Conservation (phyloP, 2,329 filamentous ascomycete genomes). For the Shiraia sp. region DNA sequence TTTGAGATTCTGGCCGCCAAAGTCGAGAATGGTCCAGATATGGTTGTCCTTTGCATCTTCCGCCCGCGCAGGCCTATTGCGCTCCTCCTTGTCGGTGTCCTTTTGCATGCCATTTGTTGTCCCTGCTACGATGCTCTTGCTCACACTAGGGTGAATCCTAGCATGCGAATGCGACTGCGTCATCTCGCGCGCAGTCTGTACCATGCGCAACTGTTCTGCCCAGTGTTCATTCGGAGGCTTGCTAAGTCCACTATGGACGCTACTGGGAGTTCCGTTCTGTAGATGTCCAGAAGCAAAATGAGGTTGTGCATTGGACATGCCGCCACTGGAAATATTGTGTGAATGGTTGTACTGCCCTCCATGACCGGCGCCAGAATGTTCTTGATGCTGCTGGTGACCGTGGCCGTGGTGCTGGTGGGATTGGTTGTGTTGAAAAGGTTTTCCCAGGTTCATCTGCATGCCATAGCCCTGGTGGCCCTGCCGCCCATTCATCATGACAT, state of each 20-base stretch:
- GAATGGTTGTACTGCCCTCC: conserved; percentile 64
- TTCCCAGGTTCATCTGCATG: conserved; percentile 65
- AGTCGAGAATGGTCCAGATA: conserved; percentile 90
- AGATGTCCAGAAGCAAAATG: conserved; percentile 63
- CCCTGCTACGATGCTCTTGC: conserved; percentile 65
- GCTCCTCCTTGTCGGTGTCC: conserved; percentile 58
- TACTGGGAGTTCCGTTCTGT: conserved; percentile 62
- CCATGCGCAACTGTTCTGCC: conserved; percentile 82
- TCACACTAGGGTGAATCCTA: conserved; percentile 69
- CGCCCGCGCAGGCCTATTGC: conserved; percentile 64
- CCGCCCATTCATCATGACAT: conserved; percentile 75
- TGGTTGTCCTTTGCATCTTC: conserved; percentile 57
- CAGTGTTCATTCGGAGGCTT: conserved; percentile 73
- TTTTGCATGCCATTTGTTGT: conserved; percentile 55
- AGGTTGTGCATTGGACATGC: conserved; percentile 67
- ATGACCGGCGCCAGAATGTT: conserved; percentile 57
- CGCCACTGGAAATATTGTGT: conserved; percentile 62
- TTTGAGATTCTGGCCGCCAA: conserved; percentile 92
- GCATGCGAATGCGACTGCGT: conserved; percentile 76
- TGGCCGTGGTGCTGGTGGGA: conserved; percentile 53
- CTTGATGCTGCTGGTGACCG: conserved; percentile 64
- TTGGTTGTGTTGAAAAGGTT: conserved; percentile 67
- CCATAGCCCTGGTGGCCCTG: conserved; percentile 60
- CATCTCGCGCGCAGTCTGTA: conserved; percentile 72
- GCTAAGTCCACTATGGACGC: conserved; percentile 59